Evolutionary conservation across 1,139 yeast species (phyloP), one percentile per base, ranked within the genome.

Genomic region (Hyphopichia burtonii): DNA sequence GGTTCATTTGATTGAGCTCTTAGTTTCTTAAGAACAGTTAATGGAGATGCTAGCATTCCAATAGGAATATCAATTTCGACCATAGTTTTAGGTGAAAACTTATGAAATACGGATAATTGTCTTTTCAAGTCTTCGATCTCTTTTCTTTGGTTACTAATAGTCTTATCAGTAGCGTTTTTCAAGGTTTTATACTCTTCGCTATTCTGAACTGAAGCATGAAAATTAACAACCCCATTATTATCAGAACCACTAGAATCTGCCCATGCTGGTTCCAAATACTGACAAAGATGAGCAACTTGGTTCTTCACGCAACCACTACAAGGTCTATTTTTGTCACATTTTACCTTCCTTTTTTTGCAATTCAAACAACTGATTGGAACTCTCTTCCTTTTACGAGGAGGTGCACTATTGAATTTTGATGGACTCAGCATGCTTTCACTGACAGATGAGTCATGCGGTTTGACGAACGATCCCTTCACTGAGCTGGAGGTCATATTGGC

Each of bases 211-310:
- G 20, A 3, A 3, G 31, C 11, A 28, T 14, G n/a, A n/a, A 7
- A n/a, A 37, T 40, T 4, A 45, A 43, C 2, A 34, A 31, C n/a
- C 28, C 42, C 18, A 28, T 23, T 15, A 7, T 18, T 37, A 19
- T 17, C 16, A 3, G 17, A 12, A 3, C 10, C 17, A 17, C 17
- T 28, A 4, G 31, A 4, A 27, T 47, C 46, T 12, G 59, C 54
- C 78, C 78, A 73, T 25, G 57, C 63, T 0, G 78, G 78, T 37
- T 69, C 76, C 14, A 68, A 43, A 44, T 71, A 73, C 39, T 66
- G 65, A 50, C 78, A 73, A 30, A 69, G 50, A 51, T 72, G 75
- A 25, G 65, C 63, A 22, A 71, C 78, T 6, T 73, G 72, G 46
- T 71, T 69, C 43, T 61, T 61, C 3, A 63, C 56, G 55, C 78